These are phyloP conservation scores for Hericium rajendrae DNA, from an alignment of 768 basidiomycete species.

Conservation along the genomic window DNA sequence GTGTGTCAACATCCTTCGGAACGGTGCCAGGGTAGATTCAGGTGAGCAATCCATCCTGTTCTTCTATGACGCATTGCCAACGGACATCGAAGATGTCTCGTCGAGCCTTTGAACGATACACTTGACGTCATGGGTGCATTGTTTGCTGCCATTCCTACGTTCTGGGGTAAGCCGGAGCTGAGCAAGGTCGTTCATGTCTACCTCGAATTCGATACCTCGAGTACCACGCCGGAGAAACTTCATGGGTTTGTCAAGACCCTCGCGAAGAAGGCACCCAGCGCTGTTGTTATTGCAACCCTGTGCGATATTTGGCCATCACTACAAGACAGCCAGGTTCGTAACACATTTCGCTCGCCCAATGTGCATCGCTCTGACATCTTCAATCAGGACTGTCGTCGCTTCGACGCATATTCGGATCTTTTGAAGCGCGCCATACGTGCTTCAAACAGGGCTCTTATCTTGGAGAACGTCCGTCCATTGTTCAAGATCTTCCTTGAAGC, in stretches of 20 bases:
- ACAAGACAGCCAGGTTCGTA: constrained; percentile 28
- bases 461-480: constrained; percentile 8
- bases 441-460: constrained; percentile 4
- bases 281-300: constrained; percentile 58
- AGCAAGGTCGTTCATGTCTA: constrained; percentile 46
- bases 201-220: constrained; percentile 32
- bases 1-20: constrained; percentile 39
- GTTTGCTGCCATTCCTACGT: constrained; percentile 68
- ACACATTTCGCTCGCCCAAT: neutral
- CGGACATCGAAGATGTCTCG: neutral
- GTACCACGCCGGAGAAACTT: constrained; percentile 22
- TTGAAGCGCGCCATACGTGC: constrained; percentile 9
- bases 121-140: constrained; percentile 55
- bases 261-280: constrained; percentile 61
- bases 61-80: neutral
- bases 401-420: constrained; percentile 10
- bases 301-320: constrained; percentile 45
- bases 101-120: constrained; percentile 26
- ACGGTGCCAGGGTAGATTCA: constrained; percentile 21
- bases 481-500: constrained; percentile 14
- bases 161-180: constrained; percentile 62
- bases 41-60: constrained; percentile 17
- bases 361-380: neutral
- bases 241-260: constrained; percentile 48
- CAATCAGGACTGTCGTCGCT: neutral